phyloP scores from a whole-genome alignment of 805 yeast genomes.

The Yarrowia keelungensis region DNA sequence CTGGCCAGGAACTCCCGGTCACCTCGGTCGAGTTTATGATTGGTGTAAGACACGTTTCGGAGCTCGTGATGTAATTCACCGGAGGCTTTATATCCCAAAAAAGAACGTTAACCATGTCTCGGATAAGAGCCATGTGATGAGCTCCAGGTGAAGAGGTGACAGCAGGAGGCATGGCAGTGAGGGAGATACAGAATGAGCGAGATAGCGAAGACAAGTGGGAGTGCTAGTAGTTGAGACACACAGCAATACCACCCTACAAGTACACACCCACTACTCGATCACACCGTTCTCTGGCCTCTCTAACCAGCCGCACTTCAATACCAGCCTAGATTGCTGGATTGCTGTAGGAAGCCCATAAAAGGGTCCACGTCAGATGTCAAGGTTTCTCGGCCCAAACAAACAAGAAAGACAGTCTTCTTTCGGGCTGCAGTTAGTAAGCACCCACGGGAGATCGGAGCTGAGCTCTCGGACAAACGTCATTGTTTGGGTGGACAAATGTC shows the following conservation, averaged over 20 bases:
- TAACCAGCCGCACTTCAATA: too few species aligned
- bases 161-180: neutral
- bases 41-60: conserved; percentile 16
- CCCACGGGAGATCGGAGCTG: conserved; percentile 20
- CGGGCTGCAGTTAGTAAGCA: conserved; percentile 21
- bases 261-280: too few species aligned
- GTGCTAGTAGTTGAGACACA: too few species aligned
- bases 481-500: neutral
- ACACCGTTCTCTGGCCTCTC: too few species aligned
- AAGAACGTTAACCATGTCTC: conserved; percentile 25
- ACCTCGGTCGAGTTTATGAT: too few species aligned
- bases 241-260: too few species aligned
- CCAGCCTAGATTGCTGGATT: conserved; percentile 24
- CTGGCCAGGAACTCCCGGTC: neutral
- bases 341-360: conserved; percentile 1
- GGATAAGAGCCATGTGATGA: conserved; percentile 33
- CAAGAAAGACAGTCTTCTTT: conserved; percentile 8
- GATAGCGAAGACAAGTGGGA: too few species aligned
- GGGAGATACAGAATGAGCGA: too few species aligned
- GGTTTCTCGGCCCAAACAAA: conserved; percentile 25
- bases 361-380: conserved; percentile 13
- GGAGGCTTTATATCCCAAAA: neutral
- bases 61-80: conserved; percentile 15
- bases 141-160: neutral
- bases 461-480: neutral